Evolutionary conservation across 306 rosid genomes (phyloP), one percentile per base, ranked within the genome.

Genomic region (Lablab purpureus): DNA sequence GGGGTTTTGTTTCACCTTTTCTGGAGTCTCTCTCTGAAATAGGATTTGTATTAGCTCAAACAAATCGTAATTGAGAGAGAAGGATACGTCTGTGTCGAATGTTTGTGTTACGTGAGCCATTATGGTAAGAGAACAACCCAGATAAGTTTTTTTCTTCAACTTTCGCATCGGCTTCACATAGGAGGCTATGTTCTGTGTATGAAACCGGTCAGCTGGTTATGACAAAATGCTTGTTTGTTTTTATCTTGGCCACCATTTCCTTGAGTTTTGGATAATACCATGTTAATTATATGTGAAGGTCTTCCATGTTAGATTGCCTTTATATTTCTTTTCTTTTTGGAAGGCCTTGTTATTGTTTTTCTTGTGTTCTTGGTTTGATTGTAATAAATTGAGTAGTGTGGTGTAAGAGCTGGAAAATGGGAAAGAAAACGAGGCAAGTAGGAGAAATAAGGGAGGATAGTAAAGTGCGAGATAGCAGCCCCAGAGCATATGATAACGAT

Each of bases 361-460:
- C 46, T 77, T 77, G 41, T 74, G 28, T 45, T 15, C 0, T 71
- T 62, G 45, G 67, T 30, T 80, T 71, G 52, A 83, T 60, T 81
- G 85, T 84, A 82, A 78, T 67, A 60, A 78, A 80, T 13, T 60
- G 56, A 78, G 77, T 76, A 30, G 70, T 83, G 84, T 59, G 54
- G 67, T 80, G 30, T 71, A 36, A 78, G 72, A 60, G 62, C 84
- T 70, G 10, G 34, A 28, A 51, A 66, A 95, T 95, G 99, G 96
- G 94, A 83, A 91, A 78, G 87, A 91, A 88, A 87, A 89, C 89
- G 82, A 91, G 89, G 69, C 89, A 86, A 65, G 63, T 45, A 21
- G 85, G 86, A 60, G 89, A 85, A 76, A 84, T 79, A 19, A 69
- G 84, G 70, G 90, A 88, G 71, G 82, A 77, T 49, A 37, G 74